Evolutionary conservation across 805 yeast species (phyloP).

Genomic region (Lipomyces mesembrius): DNA sequence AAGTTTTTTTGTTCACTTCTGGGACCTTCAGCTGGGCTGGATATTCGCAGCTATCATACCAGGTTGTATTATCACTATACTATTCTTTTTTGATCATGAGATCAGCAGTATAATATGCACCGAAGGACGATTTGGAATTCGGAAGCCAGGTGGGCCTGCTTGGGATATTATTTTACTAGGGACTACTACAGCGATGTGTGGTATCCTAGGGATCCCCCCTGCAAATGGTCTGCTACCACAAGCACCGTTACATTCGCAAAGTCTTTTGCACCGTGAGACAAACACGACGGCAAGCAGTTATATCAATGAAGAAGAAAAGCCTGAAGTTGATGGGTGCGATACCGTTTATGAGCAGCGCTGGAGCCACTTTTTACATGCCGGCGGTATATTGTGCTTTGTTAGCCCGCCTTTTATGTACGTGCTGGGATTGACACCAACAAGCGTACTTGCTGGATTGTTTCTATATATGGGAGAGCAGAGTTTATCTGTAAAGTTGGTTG

Average conservation of each 20-base stretch:
- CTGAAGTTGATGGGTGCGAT: background rate
- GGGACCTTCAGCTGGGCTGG: background rate
- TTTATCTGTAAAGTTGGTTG: background rate
- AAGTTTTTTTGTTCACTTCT: conserved; percentile 2
- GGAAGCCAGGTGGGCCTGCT: conserved; percentile 1
- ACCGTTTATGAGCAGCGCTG: conserved; percentile 4
- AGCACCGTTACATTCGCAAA: background rate
- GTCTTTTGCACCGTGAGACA: background rate
- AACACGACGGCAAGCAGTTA: background rate
- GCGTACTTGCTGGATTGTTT: conserved; percentile 1
- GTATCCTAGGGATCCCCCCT: conserved; percentile 4
- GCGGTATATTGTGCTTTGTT: background rate
- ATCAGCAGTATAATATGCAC: conserved; percentile 5
- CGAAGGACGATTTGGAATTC: background rate
- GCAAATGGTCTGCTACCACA: conserved; percentile 5
- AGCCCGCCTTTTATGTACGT: conserved; percentile 3
- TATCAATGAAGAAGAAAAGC: background rate
- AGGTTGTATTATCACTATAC: background rate
- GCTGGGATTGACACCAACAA: conserved; percentile 5
- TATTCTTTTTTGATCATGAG: conserved; percentile 7
- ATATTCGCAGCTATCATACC: conserved; percentile 2
- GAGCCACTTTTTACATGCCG: background rate
- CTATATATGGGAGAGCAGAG: conserved; percentile 3
- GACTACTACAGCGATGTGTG: background rate
- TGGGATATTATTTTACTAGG: conserved; percentile 6